Evolutionary conservation across 345 rosid species (phyloP), one percentile per base, ranked within the genome.

Genomic region (Arabidopsis thaliana): DNA sequence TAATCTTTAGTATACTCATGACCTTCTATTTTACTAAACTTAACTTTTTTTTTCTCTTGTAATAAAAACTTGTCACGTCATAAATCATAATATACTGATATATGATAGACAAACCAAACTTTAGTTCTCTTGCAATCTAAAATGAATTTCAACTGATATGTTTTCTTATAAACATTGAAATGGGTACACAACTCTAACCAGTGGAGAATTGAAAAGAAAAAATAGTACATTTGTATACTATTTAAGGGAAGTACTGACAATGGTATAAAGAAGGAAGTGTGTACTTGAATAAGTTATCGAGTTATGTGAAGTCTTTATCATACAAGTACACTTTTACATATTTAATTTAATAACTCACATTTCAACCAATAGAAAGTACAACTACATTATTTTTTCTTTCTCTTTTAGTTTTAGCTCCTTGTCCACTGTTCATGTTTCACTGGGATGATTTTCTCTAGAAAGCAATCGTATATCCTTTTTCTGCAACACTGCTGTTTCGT

Each of bases 301-400:
- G 55, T 70, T 70, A 45, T 58, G 65, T 58, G 24, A 58, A 33
- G 57, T 70, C 66, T 0, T 58, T 58, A 23, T 58, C 74, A 57
- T 44, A 57, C 12, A 44, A 12, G 44, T 69, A 69, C 45, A 44
- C 22, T 28, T 68, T 30, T 56, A 57, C 73, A 55, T 55, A 28
- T 68, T 20, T 25, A 55, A 67, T 30, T 53, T 8, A 67, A 67
- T 2, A 51, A 52, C 3, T 53, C 37, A 38, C 7, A 40, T 40
- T 37, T 16, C 30, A 14, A 45, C 55, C 8, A 32, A 45, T 4
- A 4, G n/a, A 63, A 8, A 28, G 14, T 63, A 25, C 8, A 28
- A 3, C 12, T 41, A 61, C 8, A 25, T 7, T 34, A 28, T 56
- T 11, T 3, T 41, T 12, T 11, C 4, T 11, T 4, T 41, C 11